Base-by-base conservation (phyloP, 768 basidiomycete species). In the Suillus clintonianus region DNA sequence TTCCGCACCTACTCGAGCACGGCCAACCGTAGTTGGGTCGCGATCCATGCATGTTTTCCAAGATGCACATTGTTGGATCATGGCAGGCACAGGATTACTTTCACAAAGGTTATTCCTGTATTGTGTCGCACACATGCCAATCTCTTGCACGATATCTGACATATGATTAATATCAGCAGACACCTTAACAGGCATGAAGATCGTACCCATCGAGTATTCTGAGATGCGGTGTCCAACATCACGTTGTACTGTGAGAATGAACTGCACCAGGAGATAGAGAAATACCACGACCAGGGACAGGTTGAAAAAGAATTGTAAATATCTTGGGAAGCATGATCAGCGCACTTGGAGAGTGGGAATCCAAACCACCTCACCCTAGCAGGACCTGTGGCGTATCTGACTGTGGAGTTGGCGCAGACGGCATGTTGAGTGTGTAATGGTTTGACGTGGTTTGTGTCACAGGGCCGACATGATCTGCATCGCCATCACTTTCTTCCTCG, bases 11-110 rank as follows among this genome's bases (percentile, higher is more conserved):
- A 99, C 90, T 70, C 86, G 89, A 64, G 95, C 93, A 63, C 94
- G 91, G 1, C 94, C 94, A 47, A 96, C 86, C 45, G 90, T 88
- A 22, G 89, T 88, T 61, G 96, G 94, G 81, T 98, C 96, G 64
- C 93, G 89, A 77, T 91, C 89, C 96, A 97, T 97, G 74, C 95
- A 98, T 6, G 86, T 85, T 72, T 97, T 92, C 97, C 97, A 99
- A 64, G 85, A 85, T 54, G 84, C 84, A 76, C 97, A 99, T 74
- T 91, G 89, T 47, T 86, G 85, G 53, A 87, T 83, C 91, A 99
- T 92, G 15, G 92, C 94, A 37, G 97, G 97, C 14, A 97, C 84
- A 37, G 91, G 84, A 68, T 84, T 88, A 22, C 73, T 72, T 47
- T 85, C 87, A 76, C 97, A 98, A 24, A 90, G 82, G 76, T 97